These are phyloP conservation scores for Trichocladium uniseriatum DNA, from an alignment of 495 filamentous ascomycete genomes.

Conservation along the genomic window DNA sequence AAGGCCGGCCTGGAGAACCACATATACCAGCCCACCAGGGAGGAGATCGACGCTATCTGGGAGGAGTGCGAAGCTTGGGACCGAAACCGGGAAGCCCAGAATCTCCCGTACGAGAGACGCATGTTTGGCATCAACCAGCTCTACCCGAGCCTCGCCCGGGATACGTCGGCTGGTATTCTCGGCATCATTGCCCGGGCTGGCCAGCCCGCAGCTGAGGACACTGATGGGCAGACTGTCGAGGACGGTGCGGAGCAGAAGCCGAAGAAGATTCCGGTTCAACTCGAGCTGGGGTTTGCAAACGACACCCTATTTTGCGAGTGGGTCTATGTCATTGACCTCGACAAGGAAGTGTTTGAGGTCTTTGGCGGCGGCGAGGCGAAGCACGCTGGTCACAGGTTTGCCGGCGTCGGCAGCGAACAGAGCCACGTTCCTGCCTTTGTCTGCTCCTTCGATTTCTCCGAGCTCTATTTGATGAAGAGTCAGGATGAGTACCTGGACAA, in stretches of 20 bases:
- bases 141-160: conserved; percentile 5
- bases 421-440: background rate
- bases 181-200: conserved; percentile 4
- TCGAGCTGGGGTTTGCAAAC: conserved; percentile 3
- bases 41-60: conserved; percentile 1
- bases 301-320: conserved; percentile 11
- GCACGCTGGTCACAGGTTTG: conserved; percentile 8
- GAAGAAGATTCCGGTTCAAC: conserved; percentile 6
- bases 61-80: conserved; percentile 9
- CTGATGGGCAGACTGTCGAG: background rate
- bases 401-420: conserved; percentile 1
- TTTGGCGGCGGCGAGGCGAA: conserved; percentile 5
- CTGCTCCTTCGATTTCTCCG: background rate
- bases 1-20: conserved; percentile 11
- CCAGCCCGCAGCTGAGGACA: background rate
- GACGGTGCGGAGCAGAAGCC: background rate
- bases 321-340: conserved; percentile 11
- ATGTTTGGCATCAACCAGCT: background rate
- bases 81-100: background rate
- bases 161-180: conserved; percentile 4
- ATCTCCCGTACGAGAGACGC: background rate
- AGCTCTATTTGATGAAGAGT: conserved; percentile 3
- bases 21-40: conserved; percentile 6
- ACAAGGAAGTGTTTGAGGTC: conserved; percentile 13
- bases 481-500: conserved; percentile 1